Evolutionary conservation across 2,329 filamentous ascomycete genomes (phyloP).

Genomic region (Alternaria burnsii): DNA sequence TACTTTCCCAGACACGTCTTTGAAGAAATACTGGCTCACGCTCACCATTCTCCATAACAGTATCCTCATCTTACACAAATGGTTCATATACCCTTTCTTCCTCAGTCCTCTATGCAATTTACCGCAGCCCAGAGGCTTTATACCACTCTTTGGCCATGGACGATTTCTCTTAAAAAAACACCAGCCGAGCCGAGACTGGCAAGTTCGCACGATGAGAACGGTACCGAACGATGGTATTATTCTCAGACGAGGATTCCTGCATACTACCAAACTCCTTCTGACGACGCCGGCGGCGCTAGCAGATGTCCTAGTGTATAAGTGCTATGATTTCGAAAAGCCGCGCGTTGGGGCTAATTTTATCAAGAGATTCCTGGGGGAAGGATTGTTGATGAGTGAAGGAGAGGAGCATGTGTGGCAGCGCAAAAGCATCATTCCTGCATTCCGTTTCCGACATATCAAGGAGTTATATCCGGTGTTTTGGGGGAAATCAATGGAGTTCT

Average conservation of each 20-base stretch:
- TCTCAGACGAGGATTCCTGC: constrained; percentile 50
- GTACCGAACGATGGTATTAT: constrained; percentile 54
- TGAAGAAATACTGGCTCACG: constrained; percentile 28
- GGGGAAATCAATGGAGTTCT: constrained; percentile 75
- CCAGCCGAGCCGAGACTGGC: constrained; percentile 44
- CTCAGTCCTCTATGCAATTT: constrained; percentile 52
- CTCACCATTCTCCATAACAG: constrained; percentile 28
- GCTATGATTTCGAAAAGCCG: constrained; percentile 63
- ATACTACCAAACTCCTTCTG: constrained; percentile 49
- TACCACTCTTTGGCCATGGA: constrained; percentile 51
- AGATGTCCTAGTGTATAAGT: constrained; percentile 62
- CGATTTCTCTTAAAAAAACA: constrained; percentile 38
- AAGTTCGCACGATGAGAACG: constrained; percentile 49
- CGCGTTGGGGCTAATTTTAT: constrained; percentile 55
- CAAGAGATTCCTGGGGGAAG: constrained; percentile 59
- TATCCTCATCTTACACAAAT: constrained; percentile 26
- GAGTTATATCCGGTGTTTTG: constrained; percentile 86
- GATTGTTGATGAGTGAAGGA: constrained; percentile 61
- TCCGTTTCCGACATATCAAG: constrained; percentile 86
- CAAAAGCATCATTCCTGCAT: constrained; percentile 81
- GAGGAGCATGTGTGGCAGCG: constrained; percentile 64
- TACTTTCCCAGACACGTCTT: constrained; percentile 19
- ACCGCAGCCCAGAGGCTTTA: constrained; percentile 40
- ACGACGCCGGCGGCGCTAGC: constrained; percentile 54
- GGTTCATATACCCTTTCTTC: constrained; percentile 50